Evolutionary conservation across 768 basidiomycete species (phyloP), one percentile per base, ranked within the genome.

Genomic region (Suillus subalutaceus): DNA sequence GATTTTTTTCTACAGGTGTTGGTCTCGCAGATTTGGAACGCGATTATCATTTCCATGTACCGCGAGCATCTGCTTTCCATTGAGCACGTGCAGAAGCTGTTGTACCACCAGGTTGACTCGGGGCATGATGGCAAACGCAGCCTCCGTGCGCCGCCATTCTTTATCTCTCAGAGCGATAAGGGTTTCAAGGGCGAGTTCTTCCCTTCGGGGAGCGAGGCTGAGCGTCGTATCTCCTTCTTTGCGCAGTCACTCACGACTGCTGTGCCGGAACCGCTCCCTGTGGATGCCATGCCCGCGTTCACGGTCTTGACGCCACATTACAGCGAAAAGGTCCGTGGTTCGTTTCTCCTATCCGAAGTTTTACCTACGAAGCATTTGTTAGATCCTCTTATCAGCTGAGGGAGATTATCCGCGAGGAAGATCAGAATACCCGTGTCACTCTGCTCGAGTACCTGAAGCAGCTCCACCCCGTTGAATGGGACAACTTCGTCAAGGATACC

Each of bases 261-360:
- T 58, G 88, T 99, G 61, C 97, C 97, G 23, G 91, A 94, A 70
- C 92, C 97, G 9, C 79, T 99, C 41, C 95, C 96, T 16, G 94
- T 99, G 52, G 96, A 99, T 77, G 93, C 96, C n/a, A 99, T 99
- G 97, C 97, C 97, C 2, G 98, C 97, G 0, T 99, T 99, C 84
- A 99, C 97, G 55, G 96, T 99, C 30, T 82, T 99, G 63, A 97
- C 96, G 0, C 97, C 97, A 16, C 97, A 99, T 79, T 99, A 99
- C 78, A 97, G 92, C 67, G 97, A 99, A 79, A 99, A 99, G 88
- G 91, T 91, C 53, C 12, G 83, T 68, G 55, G 30, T 58, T 38
- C 35, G 35, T 26, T 60, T 30, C 26, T 64, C 40, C 62, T 65
- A 52, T 35, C 41, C 41, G 52, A 56, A 7, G 23, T 48, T 8